These are phyloP conservation scores for Quercus suber DNA, from an alignment of 306 rosid genomes.

Conservation along the genomic window DNA sequence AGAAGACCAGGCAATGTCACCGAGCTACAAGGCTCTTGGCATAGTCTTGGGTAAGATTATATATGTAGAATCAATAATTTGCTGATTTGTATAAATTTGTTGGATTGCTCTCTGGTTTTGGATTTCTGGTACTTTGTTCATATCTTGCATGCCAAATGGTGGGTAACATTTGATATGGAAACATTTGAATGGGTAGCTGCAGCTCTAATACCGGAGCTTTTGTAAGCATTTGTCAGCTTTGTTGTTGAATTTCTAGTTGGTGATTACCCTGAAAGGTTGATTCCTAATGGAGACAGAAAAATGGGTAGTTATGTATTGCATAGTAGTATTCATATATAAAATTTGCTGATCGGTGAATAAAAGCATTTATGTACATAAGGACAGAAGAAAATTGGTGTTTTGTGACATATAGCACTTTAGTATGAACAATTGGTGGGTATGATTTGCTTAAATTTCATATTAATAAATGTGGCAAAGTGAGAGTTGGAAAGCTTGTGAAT, in stretches of 20 bases:
- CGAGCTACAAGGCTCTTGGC: too few relatives aligned
- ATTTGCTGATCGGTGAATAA: neutral
- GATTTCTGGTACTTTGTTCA: neutral
- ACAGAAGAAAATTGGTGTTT: neutral
- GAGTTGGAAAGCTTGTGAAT: neutral
- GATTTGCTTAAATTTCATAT: neutral
- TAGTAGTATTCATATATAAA: neutral
- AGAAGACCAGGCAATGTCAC: too few relatives aligned
- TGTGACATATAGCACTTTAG: neutral
- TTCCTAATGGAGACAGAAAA: slow-evolving; percentile 5
- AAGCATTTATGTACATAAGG: neutral
- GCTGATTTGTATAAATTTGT: neutral
- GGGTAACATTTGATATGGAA: neutral
- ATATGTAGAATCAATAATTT: neutral
- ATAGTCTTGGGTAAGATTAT: neutral
- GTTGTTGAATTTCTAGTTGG: neutral
- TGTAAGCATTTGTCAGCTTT: neutral
- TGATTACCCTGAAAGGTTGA: neutral
- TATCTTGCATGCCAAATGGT: neutral
- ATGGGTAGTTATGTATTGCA: neutral
- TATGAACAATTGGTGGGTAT: neutral
- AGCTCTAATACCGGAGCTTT: neutral
- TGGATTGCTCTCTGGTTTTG: neutral
- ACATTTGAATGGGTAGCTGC: neutral
- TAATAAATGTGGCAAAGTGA: neutral